Percentiles rank a stretch among this genome's conserved stretches.
These are phyloP conservation scores for Phaffomyces opuntiae DNA, from an alignment of 805 yeast genomes.

Conservation along the genomic window DNA sequence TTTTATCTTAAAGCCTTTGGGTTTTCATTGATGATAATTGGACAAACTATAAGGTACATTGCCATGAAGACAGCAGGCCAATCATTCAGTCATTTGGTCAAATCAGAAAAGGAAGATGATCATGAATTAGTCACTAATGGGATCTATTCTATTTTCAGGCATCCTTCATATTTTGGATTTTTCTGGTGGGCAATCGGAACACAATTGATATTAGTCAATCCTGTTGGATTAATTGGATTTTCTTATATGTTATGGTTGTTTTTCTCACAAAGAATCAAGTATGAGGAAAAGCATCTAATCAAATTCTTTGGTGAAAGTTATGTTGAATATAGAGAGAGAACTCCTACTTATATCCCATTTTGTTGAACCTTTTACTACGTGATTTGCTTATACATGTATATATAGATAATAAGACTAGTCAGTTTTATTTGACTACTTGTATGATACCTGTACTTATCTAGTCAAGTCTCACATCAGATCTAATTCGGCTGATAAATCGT, in stretches of 20 bases:
- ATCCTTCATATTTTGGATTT: conserved; percentile 89
- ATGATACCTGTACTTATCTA: too few species aligned
- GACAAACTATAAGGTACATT: conserved; percentile 61
- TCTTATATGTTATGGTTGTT: conserved; percentile 55
- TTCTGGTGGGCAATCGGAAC: conserved; percentile 92
- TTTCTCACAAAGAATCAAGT: conserved; percentile 57
- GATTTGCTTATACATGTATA: too few species aligned
- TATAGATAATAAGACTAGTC: too few species aligned
- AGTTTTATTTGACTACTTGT: too few species aligned
- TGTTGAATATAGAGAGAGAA: conserved; percentile 38
- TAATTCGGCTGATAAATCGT: too few species aligned
- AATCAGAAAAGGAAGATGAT: conserved; percentile 37
- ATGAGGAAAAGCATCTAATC: conserved; percentile 62
- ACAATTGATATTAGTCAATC: conserved; percentile 65
- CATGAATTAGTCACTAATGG: conserved; percentile 74
- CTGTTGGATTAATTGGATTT: conserved; percentile 50
- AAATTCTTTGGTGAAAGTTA: conserved; percentile 71
- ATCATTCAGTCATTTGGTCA: conserved; percentile 80
- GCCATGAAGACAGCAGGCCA: conserved; percentile 88
- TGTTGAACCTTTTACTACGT: too few species aligned
- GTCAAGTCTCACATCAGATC: too few species aligned
- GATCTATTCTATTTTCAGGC: conserved; percentile 60
- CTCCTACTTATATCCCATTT: conserved; percentile 62
- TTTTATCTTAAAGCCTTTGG: conserved; percentile 36
- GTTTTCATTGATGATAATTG: conserved; percentile 37